Evolutionary conservation across 768 basidiomycete species (phyloP).

Genomic region (Pleurotus tuoliensis): DNA sequence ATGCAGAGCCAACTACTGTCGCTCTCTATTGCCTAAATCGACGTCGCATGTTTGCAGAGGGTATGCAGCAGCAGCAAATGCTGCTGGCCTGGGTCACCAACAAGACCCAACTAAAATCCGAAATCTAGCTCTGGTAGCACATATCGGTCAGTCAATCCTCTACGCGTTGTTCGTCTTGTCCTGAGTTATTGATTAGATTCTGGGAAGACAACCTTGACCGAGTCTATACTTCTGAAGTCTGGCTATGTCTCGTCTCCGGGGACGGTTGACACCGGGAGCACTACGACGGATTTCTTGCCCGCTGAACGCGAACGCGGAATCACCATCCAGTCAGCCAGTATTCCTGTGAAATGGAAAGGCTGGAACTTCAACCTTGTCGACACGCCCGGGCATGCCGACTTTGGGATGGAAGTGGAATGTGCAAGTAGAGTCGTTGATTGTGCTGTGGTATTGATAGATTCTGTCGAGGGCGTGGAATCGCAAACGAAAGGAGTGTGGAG

Average conservation of each 20-base stretch:
- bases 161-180: constrained; percentile 7
- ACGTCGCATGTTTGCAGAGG: not conserved
- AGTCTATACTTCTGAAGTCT: constrained; percentile 78
- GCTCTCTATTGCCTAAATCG: not conserved
- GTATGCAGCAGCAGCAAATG: not conserved
- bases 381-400: constrained; percentile 90
- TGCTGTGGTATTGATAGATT: constrained; percentile 83
- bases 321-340: constrained; percentile 89
- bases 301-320: constrained; percentile 89
- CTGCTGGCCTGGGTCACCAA: not conserved
- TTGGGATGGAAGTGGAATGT: constrained; percentile 96
- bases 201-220: constrained; percentile 86
- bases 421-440: constrained; percentile 89
- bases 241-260: constrained; percentile 71
- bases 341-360: constrained; percentile 80
- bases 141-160: constrained; percentile 55
- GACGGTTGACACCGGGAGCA: constrained; percentile 86
- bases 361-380: constrained; percentile 88
- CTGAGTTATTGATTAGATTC: constrained; percentile 52
- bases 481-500: constrained; percentile 89
- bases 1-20: not conserved
- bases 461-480: constrained; percentile 88
- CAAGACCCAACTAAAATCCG: constrained; percentile 45
- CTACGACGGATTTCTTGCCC: constrained; percentile 86
- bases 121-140: constrained; percentile 87